Percentiles rank a stretch among this genome's conserved stretches.
Evolutionary conservation across 164 flowering plant species (phyloP).

Genomic region (Taxillus chinensis): DNA sequence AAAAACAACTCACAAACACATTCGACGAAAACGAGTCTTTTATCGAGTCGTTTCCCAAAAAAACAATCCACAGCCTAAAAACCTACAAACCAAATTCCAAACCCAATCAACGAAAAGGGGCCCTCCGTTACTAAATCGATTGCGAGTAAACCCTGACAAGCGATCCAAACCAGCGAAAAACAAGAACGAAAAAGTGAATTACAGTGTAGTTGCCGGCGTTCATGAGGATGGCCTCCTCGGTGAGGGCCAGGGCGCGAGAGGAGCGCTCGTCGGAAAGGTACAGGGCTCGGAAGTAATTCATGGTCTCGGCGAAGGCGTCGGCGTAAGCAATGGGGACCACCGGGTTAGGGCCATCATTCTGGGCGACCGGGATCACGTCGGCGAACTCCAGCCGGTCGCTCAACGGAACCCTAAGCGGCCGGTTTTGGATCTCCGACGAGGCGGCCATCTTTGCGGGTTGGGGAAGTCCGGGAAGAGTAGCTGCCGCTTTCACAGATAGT

Average conservation of each 20-base stretch:
- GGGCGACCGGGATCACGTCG: slow-evolving; percentile 68
- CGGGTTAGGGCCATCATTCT: slow-evolving; percentile 87
- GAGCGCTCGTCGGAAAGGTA: slow-evolving; percentile 65
- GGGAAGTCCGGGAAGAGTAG: too few relatives aligned
- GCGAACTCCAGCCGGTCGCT: slow-evolving; percentile 60
- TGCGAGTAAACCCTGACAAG: too few relatives aligned
- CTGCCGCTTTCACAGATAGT: too few relatives aligned
- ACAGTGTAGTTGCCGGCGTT: slow-evolving; percentile 93
- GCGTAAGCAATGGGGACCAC: slow-evolving; percentile 83
- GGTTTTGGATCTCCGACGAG: slow-evolving; percentile 29
- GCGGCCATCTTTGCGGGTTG: slow-evolving; percentile 3
- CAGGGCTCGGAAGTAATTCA: slow-evolving; percentile 89
- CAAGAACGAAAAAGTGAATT: neutral
- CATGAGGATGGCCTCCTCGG: slow-evolving; percentile 44
- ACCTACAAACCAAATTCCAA: too few relatives aligned
- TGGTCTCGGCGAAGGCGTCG: slow-evolving; percentile 64
- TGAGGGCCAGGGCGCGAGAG: slow-evolving; percentile 59
- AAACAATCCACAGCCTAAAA: too few relatives aligned
- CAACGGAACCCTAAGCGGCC: slow-evolving; percentile 25
- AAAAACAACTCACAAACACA: too few relatives aligned
- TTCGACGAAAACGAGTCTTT: too few relatives aligned
- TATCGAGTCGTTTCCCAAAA: too few relatives aligned
- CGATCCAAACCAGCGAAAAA: neutral
- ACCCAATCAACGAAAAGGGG: too few relatives aligned
- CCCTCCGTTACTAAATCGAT: too few relatives aligned